Evolutionary conservation across 768 basidiomycete genomes (phyloP).

Genomic region (Fomitopsis serialis): DNA sequence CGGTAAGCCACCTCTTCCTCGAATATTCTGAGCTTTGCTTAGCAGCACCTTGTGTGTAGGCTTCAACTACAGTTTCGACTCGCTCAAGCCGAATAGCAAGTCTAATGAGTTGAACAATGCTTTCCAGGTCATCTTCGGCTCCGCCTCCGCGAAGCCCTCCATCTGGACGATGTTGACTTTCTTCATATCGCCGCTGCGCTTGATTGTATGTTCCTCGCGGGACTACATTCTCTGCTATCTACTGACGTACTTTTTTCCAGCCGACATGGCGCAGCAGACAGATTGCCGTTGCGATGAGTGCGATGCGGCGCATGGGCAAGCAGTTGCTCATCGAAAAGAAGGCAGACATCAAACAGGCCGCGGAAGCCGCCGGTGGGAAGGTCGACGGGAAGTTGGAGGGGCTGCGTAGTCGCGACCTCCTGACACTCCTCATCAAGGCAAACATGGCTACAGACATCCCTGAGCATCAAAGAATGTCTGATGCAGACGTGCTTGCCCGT

Average conservation of each 20-base stretch:
- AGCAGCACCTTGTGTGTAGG: slow-evolving; percentile 12
- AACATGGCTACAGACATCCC: slow-evolving; percentile 61
- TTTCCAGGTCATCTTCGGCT: slow-evolving; percentile 20
- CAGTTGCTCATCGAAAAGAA: slow-evolving; percentile 27
- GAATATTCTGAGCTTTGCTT: background rate
- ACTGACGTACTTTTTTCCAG: background rate
- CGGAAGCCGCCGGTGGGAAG: background rate
- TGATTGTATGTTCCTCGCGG: slow-evolving; percentile 16
- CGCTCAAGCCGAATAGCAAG: slow-evolving; percentile 20
- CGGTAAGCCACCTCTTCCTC: background rate
- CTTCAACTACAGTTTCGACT: slow-evolving; percentile 29
- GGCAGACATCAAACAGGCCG: slow-evolving; percentile 13
- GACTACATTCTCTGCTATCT: background rate
- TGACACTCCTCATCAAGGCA: slow-evolving; percentile 56
- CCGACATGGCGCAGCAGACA: background rate
- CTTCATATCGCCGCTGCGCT: slow-evolving; percentile 17
- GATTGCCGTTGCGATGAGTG: slow-evolving; percentile 7
- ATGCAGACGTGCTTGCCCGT: slow-evolving; percentile 61
- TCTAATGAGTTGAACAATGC: slow-evolving; percentile 27
- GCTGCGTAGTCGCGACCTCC: slow-evolving; percentile 36
- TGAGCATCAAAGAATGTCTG: slow-evolving; percentile 49
- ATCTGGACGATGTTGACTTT: slow-evolving; percentile 3
- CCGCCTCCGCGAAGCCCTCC: background rate
- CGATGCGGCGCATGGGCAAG: slow-evolving; percentile 22
- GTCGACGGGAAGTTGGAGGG: background rate